Evolutionary conservation across 2,329 filamentous ascomycete genomes (phyloP), one percentile per base, ranked within the genome.

Genomic region (Dactylella cylindrospora): DNA sequence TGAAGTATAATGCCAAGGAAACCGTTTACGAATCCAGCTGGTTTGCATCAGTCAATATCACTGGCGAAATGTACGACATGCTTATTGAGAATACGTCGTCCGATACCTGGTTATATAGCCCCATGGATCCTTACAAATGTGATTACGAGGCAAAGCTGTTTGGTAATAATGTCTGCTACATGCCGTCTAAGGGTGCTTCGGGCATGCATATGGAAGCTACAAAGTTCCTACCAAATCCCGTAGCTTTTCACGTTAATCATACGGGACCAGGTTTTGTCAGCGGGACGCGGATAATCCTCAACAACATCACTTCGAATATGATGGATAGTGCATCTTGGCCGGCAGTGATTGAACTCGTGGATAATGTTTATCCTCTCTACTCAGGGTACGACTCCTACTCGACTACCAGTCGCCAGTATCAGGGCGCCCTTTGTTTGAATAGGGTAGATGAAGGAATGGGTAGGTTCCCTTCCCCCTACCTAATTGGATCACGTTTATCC

Each of bases 41-140:
- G 57, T 25, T 62, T 20, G 57, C 57, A 28, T 22, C 40, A 3
- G 40, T 54, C 10, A 43, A 39, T n/a, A 35, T 62, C 13, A 38
- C 36, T 1, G 57, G 57, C 1, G 28, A 13, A 6, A 49, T 25
- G 2, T 62, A 62, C n/a, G 32, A 36, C 4, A 2, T 62, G 8
- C 33, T 53, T 10, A 20, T 62, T 12, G 57, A 62, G 19, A 62
- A 45, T 26, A 62, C 46, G 38, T 5, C 54, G 17, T 62, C 43
- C n/a, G 25, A 47, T n/a, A 45, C 43, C 13, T 62, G 57, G 57
- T 5, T 62, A 4, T 62, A 62, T n/a, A 29, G 43, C 9, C 57
- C 57, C 10, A 4, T 10, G 10, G 57, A 62, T 40, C 50, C 35
- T 3, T 38, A 39, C 5, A 62, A 54, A 23, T 62, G 57, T 20